These are phyloP conservation scores for Quercus gilva DNA, from an alignment of 306 rosid species.

Conservation along the genomic window DNA sequence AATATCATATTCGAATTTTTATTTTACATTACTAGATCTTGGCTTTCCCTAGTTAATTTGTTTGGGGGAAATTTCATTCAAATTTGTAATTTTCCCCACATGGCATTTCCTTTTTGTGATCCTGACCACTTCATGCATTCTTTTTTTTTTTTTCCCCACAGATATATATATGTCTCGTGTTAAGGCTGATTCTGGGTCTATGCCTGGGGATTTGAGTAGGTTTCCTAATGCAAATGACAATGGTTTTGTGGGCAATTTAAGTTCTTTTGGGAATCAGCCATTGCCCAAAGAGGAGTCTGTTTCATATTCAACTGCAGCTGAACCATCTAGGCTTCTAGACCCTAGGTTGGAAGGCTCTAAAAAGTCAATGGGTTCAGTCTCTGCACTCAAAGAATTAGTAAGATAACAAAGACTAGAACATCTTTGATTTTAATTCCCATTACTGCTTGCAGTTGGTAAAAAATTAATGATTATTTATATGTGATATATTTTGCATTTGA, in stretches of 20 bases:
- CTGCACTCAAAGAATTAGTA: constrained; percentile 80
- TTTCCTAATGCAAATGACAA: constrained; percentile 55
- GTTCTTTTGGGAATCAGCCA: constrained; percentile 49
- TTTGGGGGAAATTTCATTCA: not conserved
- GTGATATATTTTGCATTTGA: constrained; percentile 24
- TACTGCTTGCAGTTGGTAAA: not conserved
- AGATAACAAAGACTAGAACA: constrained; percentile 15
- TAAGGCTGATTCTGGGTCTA: constrained; percentile 60
- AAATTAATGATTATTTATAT: constrained; percentile 13
- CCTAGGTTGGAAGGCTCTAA: constrained; percentile 65
- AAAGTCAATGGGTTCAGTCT: constrained; percentile 56
- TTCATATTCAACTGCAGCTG: constrained; percentile 54
- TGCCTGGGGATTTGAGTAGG: constrained; percentile 53
- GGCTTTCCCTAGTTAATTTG: not conserved
- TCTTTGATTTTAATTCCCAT: not conserved
- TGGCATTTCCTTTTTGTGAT: constrained; percentile 1
- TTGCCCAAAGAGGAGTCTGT: constrained; percentile 57
- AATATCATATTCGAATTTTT: not conserved
- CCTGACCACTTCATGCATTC: constrained; percentile 10
- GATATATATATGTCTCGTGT: constrained; percentile 66
- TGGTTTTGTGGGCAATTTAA: constrained; percentile 42
- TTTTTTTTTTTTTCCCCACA: constrained; percentile 18
- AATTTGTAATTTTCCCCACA: not conserved
- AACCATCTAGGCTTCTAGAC: constrained; percentile 55
- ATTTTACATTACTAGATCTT: not conserved